Base-by-base conservation (phyloP, 1,139 yeast species). In the Hyphopichia pseudoburtonii region DNA sequence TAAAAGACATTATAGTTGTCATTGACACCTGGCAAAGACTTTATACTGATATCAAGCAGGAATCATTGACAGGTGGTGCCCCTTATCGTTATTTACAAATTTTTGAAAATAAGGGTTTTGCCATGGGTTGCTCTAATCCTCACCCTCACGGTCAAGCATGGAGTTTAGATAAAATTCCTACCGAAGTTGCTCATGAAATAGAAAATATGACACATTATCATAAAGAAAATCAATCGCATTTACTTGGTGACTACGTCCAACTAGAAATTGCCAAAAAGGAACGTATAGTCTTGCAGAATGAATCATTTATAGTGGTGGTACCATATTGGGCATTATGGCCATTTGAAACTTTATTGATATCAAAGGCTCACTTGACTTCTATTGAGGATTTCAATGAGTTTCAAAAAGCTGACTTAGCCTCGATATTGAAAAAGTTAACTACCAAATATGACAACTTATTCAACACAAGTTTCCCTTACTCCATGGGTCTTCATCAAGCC, bases 281-380 rank as follows among this genome's bases (percentile, higher is more conserved):
- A 38, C 72, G 92, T 43, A 51, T 81, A 30, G 82, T 84, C 8
- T 66, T 72, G 22, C 70, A 75, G 41, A 84, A 83, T 52, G 86
- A 77, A 44, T 67, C 80, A 2, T 84, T 84, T 46, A 52, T 83
- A 27, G 86, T 76, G n/a, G 80, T 83, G 12, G 88, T 84, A 11
- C 90, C 92, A 34, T 84, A 79, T 60, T 84, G 92, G 92, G 92
- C 90, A 3, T 70, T 80, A 34, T 84, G 92, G 90, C 92, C 92
- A 6, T 84, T 82, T 56, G 89, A 84, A 59, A 79, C 86, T 5
- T 62, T 84, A 60, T 65, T 84, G 28, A 62, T 83, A 8, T 56
- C 87, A 17, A 78, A 78, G 49, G 62, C 65, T 26, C 82, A 80
- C 43, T 62, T 81, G 39, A 62, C 72, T 25, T 76, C 82, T 18